phyloP scores from a whole-genome alignment of 306 rosid species.

The Cucumis melo region DNA sequence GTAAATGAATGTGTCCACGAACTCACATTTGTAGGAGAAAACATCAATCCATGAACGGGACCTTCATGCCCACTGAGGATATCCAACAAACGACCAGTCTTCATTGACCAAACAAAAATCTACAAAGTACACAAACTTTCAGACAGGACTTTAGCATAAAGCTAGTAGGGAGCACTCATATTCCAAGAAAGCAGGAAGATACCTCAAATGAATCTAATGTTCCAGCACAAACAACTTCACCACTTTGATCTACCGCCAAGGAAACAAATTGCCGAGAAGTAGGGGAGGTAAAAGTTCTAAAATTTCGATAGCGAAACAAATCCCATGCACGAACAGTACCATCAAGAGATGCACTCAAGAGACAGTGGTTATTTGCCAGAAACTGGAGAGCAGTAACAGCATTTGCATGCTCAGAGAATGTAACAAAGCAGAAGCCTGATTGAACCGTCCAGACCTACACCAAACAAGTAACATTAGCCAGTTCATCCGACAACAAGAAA shows the following conservation, averaged over 20 bases:
- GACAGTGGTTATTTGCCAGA: conserved; percentile 56
- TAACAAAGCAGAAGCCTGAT: conserved; percentile 80
- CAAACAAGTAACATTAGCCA: conserved; percentile 15
- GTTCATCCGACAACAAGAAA: background rate
- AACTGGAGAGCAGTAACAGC: conserved; percentile 90
- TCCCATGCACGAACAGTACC: conserved; percentile 99
- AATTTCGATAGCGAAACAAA: conserved; percentile 72
- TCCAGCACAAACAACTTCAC: conserved; percentile 95
- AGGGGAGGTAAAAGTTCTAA: conserved; percentile 64
- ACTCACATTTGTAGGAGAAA: conserved; percentile 93
- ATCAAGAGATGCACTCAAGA: conserved; percentile 89
- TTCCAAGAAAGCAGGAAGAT: background rate
- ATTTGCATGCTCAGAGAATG: conserved; percentile 80
- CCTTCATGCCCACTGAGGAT: conserved; percentile 92
- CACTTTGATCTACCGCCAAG: conserved; percentile 81
- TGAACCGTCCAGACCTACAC: conserved; percentile 78
- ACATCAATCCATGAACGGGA: conserved; percentile 80
- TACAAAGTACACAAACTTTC: conserved; percentile 8
- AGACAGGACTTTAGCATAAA: background rate
- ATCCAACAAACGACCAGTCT: conserved; percentile 73
- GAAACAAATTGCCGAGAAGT: conserved; percentile 81
- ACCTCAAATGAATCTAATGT: conserved; percentile 93
- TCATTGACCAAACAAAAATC: conserved; percentile 96
- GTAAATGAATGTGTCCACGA: background rate
- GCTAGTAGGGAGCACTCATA: conserved; percentile 6